These are phyloP conservation scores for Micractinium sp. DNA, from an alignment of 139 green algal genomes.

Conservation along the genomic window DNA sequence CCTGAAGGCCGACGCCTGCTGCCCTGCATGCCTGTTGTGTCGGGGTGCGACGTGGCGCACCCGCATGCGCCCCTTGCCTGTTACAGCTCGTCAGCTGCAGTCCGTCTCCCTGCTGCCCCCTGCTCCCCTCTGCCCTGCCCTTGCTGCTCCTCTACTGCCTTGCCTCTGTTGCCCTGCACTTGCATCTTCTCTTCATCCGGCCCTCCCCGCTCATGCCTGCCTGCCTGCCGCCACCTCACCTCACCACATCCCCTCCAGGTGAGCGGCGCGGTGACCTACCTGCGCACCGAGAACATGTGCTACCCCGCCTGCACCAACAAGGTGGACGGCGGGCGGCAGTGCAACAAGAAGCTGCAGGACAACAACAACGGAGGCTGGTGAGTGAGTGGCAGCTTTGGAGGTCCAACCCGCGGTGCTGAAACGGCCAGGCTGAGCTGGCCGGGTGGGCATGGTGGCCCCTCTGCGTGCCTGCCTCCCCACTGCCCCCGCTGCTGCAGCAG, in stretches of 20 bases:
- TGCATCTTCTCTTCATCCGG: neutral
- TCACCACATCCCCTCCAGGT: slow-evolving; percentile 26
- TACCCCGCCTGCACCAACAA: slow-evolving; percentile 77
- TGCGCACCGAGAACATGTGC: slow-evolving; percentile 73
- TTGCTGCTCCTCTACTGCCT: neutral
- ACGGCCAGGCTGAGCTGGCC: neutral
- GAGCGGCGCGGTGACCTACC: slow-evolving; percentile 59
- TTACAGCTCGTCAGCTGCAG: neutral
- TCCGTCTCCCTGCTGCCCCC: neutral
- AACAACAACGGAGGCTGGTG: slow-evolving; percentile 45
- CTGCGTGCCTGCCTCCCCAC: neutral
- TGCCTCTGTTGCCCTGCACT: neutral
- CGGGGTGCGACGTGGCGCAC: neutral
- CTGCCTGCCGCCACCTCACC: neutral
- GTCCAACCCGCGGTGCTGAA: too few species aligned
- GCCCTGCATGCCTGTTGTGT: neutral
- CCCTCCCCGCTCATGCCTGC: neutral
- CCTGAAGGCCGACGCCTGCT: neutral
- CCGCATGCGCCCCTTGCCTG: neutral
- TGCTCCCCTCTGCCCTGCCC: neutral
- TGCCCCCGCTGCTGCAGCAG: neutral
- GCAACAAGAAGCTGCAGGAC: slow-evolving; percentile 85
- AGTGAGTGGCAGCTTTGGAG: too few species aligned
- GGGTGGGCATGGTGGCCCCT: neutral
- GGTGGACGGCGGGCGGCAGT: slow-evolving; percentile 58